Evolutionary conservation across 1,284 basidiomycete genomes (phyloP), one percentile per base, ranked within the genome.

Genomic region (Leccinum cinnamomeum): DNA sequence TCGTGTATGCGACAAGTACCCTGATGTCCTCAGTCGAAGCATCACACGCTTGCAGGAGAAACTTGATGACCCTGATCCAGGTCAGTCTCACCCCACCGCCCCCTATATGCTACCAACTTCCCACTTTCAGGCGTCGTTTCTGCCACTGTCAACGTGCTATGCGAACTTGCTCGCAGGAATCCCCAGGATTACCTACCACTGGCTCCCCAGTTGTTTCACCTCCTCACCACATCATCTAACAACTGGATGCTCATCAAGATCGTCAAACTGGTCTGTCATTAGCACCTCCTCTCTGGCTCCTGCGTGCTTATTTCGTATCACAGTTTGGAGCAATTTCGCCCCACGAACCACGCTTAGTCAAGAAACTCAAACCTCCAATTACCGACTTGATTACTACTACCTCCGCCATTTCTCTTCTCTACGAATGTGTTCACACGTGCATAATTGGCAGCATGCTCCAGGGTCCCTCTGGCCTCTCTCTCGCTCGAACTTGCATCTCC

Each of bases 181-280:
- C 93, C 95, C 6, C 79, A 80, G 66, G 90, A 92, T 62, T 95
- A 94, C 72, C 80, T 97, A 5, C 81, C 86, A 3, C 77, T 98
- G 35, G 96, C 97, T 3, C 97, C 97, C 2, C 93, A 95, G 70
- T 79, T 99, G 56, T 99, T 99, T 75, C 91, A 92, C 68, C 83
- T 98, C n/a, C 81, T 99, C 63, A 98, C 95, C 0, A 94, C 90
- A 1, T 95, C 94, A 33, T 92, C 90, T 30, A 99, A 99, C 77
- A 99, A 99, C 73, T 99, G 97, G 97, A 97, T 98, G 92, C 82
- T 99, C 62, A 99, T 99, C 79, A 99, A 99, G 80, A 91, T 98
- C 56, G 90, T 99, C 75, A 99, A 99, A 78, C 79, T 97, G 71
- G 95, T 95, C 73, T 72, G 85, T 35, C 57, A 5, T 16, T 33